Base-by-base conservation (phyloP, 805 yeast genomes). In the Barnettozyma botsteinii region DNA sequence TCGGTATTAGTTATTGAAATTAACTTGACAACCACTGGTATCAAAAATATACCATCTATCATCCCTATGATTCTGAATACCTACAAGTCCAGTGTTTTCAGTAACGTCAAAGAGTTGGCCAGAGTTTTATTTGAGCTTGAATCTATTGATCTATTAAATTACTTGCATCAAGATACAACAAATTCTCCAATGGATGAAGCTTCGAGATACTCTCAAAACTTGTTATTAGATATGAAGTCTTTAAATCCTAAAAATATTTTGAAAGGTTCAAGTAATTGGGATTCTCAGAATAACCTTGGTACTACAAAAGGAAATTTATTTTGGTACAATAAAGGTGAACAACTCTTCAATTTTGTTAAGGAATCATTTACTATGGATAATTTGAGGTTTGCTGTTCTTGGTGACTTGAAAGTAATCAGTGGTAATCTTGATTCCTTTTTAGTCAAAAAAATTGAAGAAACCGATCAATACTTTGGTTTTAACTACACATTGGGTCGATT, bases 1-100 rank as follows among this genome's bases (percentile, higher is more conserved):
- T 57, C 60, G 5, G 60, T 69, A 0, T 49, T 84, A 2, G 65
- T 72, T 8, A 39, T 83, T 4, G 82, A 80, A 42, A 37, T 81
- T 3, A 57, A 58, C 4, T 55, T 79, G 5, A 75, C 83, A 0
- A 51, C 56, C 1, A 43, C 56, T 2, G 88, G 87, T 1, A 47
- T 64, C 33, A 56, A 55, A 18, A 58, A 66, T 12, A 13, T 74
- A 0, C 41, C 46, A 1, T 26, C 33, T 0, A 63, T 81, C 1
- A 24, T 75, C 1, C 38, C 50, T 1, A 40, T 54, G 3, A 39
- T 78, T 0, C 60, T 73, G 26, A 42, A 52, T 4, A 19, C 40
- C 4, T 52, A 53, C 31, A 31, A 51, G 3, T 28, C 43, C 0
- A 23, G 33, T 7, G 50, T 61, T 7, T 45, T 53, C 10, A 29